Conservation (phyloP, 176 grass and related monocot genomes). For the Metroxylon sagu region DNA sequence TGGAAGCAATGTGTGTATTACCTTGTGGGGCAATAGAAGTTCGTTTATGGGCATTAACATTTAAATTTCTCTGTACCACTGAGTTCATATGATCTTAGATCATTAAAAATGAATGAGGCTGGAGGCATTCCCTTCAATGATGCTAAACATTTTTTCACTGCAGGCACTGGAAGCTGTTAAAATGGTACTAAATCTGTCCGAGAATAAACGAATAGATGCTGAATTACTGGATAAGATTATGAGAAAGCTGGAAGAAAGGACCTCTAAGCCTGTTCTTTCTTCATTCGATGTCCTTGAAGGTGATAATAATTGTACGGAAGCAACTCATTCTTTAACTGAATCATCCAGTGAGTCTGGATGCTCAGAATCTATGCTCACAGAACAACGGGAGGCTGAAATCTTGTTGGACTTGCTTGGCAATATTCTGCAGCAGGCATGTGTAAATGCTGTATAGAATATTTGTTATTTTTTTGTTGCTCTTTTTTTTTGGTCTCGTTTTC, state of each 20-base stretch:
- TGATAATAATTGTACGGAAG: background rate
- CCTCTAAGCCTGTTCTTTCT: conserved; percentile 7
- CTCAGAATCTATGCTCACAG: conserved; percentile 15
- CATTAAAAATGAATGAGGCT: too few relatives aligned
- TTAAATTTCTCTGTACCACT: too few relatives aligned
- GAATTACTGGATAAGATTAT: conserved; percentile 71
- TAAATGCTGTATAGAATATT: conserved; percentile 9
- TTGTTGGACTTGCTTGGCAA: conserved; percentile 74
- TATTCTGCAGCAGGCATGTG: conserved; percentile 66
- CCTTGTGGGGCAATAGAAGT: too few relatives aligned
- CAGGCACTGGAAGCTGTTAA: conserved; percentile 82
- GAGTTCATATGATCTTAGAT: too few relatives aligned
- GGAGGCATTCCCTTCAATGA: background rate
- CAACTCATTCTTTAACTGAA: conserved; percentile 24
- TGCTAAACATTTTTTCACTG: conserved; percentile 20
- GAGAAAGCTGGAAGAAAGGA: conserved; percentile 38
- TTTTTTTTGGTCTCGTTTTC: conserved; percentile 5
- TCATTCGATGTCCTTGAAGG: conserved; percentile 16
- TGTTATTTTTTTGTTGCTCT: conserved; percentile 11
- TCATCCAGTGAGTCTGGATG: conserved; percentile 20
- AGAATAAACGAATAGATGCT: conserved; percentile 49
- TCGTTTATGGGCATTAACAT: too few relatives aligned
- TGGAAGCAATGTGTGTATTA: too few relatives aligned
- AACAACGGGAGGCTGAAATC: conserved; percentile 37
- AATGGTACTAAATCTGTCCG: conserved; percentile 66